Conservation (phyloP, 331 rosid genomes). For the Malus hybrid region DNA sequence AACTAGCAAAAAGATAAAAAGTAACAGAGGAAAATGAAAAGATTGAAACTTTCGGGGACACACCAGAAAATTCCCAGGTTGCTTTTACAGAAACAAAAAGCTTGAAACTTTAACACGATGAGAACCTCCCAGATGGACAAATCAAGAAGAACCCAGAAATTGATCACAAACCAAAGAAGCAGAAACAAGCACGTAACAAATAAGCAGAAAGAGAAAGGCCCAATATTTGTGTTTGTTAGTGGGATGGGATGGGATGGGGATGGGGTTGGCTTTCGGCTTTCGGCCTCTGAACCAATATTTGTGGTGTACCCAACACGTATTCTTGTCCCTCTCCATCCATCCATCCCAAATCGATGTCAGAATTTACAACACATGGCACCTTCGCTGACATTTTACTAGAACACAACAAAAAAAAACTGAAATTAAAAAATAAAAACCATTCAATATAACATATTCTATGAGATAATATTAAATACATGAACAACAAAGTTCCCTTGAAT, state of each 20-base stretch:
- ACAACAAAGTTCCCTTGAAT: too few relatives aligned
- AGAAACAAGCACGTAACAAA: not conserved
- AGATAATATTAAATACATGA: too few relatives aligned
- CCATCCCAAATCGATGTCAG: not conserved
- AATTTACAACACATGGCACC: too few relatives aligned
- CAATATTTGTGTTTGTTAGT: not conserved
- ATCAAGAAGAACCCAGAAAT: not conserved
- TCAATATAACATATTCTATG: not conserved
- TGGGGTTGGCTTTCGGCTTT: constrained; percentile 10
- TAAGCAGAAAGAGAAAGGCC: not conserved
- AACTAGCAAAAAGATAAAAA: too few relatives aligned
- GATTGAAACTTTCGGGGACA: not conserved
- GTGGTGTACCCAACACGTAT: constrained; percentile 75
- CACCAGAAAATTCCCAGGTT: constrained; percentile 27
- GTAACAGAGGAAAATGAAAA: too few relatives aligned
- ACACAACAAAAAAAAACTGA: not conserved
- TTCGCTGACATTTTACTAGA: not conserved
- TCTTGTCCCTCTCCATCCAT: not conserved
- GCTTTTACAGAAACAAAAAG: constrained; percentile 6
- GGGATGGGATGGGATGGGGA: constrained; percentile 5
- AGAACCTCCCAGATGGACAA: constrained; percentile 6
- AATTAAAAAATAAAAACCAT: not conserved
- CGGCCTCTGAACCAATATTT: constrained; percentile 16
- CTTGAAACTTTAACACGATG: not conserved
- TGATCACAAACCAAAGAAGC: not conserved